phyloP scores from a whole-genome alignment of 2,329 filamentous ascomycete genomes.

The Claviceps capensis region DNA sequence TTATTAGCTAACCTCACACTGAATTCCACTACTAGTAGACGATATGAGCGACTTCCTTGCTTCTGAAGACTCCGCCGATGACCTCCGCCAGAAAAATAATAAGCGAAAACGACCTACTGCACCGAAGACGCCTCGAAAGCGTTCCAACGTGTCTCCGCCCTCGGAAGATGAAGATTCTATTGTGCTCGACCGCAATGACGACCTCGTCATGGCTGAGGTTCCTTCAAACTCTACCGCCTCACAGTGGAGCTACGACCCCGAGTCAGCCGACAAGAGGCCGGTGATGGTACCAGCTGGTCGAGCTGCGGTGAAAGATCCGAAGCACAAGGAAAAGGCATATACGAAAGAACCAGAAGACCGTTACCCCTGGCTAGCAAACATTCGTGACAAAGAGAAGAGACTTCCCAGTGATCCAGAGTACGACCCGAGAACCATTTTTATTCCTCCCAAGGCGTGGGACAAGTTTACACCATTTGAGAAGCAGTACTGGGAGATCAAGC shows the following conservation, averaged over 20 bases:
- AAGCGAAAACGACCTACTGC: conserved; percentile 62
- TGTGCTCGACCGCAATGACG: conserved; percentile 38
- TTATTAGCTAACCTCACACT: conserved; percentile 1
- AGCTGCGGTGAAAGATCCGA: conserved; percentile 16
- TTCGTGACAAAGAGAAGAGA: conserved; percentile 73
- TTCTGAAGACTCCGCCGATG: conserved; percentile 70
- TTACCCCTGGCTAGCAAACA: conserved; percentile 80
- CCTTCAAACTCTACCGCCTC: conserved; percentile 58
- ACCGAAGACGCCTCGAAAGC: conserved; percentile 43
- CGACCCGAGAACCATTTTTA: conserved; percentile 79
- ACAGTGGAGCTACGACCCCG: conserved; percentile 60
- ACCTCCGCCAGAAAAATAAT: conserved; percentile 36
- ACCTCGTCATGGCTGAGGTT: conserved; percentile 36
- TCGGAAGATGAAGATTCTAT: conserved; percentile 17
- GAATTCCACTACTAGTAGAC: conserved; percentile 21
- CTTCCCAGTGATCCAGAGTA: conserved; percentile 72
- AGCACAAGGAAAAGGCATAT: conserved; percentile 54
- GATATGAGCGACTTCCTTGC: conserved; percentile 83
- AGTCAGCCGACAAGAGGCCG: conserved; percentile 25
- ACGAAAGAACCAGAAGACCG: conserved; percentile 72
- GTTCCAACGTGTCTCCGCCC: conserved; percentile 38
- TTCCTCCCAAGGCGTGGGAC: conserved; percentile 65
- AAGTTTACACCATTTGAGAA: conserved; percentile 92
- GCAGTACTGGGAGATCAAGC: conserved; percentile 99
- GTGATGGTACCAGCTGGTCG: conserved; percentile 21